Evolutionary conservation across 441 rosid genomes (phyloP), one percentile per base, ranked within the genome.

Genomic region (Populus trichocarpa): DNA sequence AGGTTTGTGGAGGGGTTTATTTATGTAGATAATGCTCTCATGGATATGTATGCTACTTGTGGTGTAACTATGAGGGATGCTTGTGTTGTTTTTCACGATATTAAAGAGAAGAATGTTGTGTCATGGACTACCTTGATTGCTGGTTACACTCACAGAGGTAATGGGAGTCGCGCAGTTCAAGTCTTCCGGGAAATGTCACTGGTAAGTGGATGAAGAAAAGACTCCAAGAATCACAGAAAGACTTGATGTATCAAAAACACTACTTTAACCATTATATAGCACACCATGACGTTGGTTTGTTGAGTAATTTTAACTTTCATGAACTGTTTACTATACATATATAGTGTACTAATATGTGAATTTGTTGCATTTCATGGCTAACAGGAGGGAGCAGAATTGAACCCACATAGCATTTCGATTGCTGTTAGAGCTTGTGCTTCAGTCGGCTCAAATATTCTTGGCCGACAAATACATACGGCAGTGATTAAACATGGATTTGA

Each of bases 381-480:
- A 75, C 86, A 93, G 97, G 96, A 89, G 79, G 89, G 79, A 84
- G 89, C 78, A 28, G 93, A 88, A 67, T 79, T 86, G 83, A 90
- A 88, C 26, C 91, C 97, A 46, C 87, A 85, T 78, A 90, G 89
- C 84, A 84, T 92, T 84, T 91, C 98, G 0, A 96, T 96, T 65
- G 97, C 93, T 20, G 86, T 90, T 81, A 89, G 91, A 88, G 98
- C 98, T 77, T 91, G 97, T 28, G 89, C 98, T 80, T 92, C 89
- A 1, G 79, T 87, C 53, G 92, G 93, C 40, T 88, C 88, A 0
- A 78, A 74, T 69, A 78, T 70, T 80, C 86, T 81, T 64, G 99
- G 99, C 67, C 83, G 80, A 79, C 96, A 90, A 84, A 83, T 96
- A 59, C 98, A 89, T 36, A 84, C 91, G 4, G 83, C 94, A 5